Conservation (phyloP, 75 land plant genomes). For the Pseudotsuga menziesii region DNA sequence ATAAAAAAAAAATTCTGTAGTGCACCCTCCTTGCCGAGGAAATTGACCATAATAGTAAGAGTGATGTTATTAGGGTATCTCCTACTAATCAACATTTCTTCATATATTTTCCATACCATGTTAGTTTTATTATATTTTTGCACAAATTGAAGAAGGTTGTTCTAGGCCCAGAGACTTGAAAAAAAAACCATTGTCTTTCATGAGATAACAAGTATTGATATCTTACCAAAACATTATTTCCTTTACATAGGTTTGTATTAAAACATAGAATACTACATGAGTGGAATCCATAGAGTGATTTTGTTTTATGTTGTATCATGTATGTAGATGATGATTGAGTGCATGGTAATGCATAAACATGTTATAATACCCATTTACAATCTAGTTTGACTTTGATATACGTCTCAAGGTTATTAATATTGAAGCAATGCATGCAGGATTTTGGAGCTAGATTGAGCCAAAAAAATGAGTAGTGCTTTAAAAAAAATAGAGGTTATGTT, state of each 20-base stretch:
- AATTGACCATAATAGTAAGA: slow-evolving; percentile 21
- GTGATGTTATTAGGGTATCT: slow-evolving; percentile 39
- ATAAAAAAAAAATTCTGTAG: slow-evolving; percentile 35
- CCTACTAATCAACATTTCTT: slow-evolving; percentile 39
- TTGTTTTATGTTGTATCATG: too few species aligned
- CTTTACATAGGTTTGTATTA: slow-evolving; percentile 41
- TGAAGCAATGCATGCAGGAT: too few species aligned
- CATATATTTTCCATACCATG: slow-evolving; percentile 52
- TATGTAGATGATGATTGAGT: too few species aligned
- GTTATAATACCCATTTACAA: too few species aligned
- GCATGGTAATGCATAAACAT: too few species aligned
- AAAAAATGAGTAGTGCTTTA: too few species aligned
- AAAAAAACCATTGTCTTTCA: slow-evolving; percentile 32
- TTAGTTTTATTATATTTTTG: slow-evolving; percentile 19
- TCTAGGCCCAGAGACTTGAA: slow-evolving; percentile 33
- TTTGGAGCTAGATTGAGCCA: too few species aligned
- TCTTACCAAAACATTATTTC: slow-evolving; percentile 41
- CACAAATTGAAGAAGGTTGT: slow-evolving; percentile 33
- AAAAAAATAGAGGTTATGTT: too few species aligned
- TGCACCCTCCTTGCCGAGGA: slow-evolving; percentile 55
- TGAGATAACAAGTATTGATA: slow-evolving; percentile 30
- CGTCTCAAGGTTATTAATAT: too few species aligned
- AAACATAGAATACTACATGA: slow-evolving; percentile 44
- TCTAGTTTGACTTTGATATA: too few species aligned
- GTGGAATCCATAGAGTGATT: slow-evolving; percentile 2